Evolutionary conservation across 441 rosid genomes (phyloP).

Genomic region (Kokia cookei): DNA sequence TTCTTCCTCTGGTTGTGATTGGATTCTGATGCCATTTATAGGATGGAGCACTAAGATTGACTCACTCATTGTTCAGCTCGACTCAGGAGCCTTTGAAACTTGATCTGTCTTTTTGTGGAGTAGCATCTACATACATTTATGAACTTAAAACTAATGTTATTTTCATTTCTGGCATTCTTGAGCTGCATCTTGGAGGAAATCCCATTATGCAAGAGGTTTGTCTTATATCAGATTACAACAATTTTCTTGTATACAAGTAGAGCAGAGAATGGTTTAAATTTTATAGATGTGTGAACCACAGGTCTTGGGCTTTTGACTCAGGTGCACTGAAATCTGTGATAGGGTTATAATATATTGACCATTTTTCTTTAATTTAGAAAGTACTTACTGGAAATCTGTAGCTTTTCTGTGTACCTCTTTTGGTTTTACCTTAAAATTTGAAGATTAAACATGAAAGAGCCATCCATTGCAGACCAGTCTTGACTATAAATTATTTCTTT

Average conservation of each 20-base stretch:
- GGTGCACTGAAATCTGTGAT: background rate
- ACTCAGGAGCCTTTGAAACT: constrained; percentile 69
- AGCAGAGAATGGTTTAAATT: background rate
- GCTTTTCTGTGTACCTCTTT: background rate
- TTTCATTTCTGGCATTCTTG: constrained; percentile 45
- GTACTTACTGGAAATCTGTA: background rate
- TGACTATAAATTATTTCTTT: background rate
- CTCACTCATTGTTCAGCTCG: constrained; percentile 46
- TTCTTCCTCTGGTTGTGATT: constrained; percentile 12
- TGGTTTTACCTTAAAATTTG: background rate
- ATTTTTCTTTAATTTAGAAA: background rate
- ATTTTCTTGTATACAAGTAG: background rate
- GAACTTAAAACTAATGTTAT: constrained; percentile 28
- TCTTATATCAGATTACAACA: constrained; percentile 6
- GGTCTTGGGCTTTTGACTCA: background rate
- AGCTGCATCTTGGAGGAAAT: constrained; percentile 82
- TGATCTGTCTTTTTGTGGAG: constrained; percentile 72
- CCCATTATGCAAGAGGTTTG: constrained; percentile 64
- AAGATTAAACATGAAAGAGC: background rate
- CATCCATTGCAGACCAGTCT: background rate
- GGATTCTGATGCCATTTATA: constrained; percentile 19
- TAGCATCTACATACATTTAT: constrained; percentile 40
- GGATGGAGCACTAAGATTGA: constrained; percentile 72
- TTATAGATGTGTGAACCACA: background rate
- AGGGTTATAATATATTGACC: background rate